Conservation (phyloP, 169 alveolate genomes). For the Condylostoma magnum region DNA sequence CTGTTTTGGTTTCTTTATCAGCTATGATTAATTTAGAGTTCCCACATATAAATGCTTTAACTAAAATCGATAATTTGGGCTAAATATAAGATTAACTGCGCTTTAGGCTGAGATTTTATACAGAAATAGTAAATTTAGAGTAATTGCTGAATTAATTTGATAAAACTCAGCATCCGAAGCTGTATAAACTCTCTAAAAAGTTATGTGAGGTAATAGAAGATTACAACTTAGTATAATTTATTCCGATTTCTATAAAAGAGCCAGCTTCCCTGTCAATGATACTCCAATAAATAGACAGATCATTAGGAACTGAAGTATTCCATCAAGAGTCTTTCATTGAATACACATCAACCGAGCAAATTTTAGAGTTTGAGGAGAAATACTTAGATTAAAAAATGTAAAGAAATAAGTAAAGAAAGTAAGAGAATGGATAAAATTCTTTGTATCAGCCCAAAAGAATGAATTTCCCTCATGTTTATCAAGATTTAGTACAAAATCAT, state of each 20-base stretch:
- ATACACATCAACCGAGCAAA: background rate
- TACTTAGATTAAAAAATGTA: too few species aligned
- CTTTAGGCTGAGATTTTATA: constrained; percentile 6
- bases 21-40: constrained; percentile 95
- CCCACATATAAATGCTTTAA: constrained; percentile 93
- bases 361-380: constrained; percentile 6
- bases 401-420: too few species aligned
- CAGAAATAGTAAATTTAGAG: background rate
- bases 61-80: constrained; percentile 93
- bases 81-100: constrained; percentile 15
- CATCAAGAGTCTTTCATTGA: background rate
- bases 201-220: constrained; percentile 22
- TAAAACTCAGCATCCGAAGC: background rate
- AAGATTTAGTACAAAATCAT: too few species aligned
- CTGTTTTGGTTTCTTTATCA: constrained; percentile 91
- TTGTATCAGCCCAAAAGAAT: too few species aligned
- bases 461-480: too few species aligned
- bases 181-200: constrained; percentile 2
- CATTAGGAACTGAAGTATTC: background rate
- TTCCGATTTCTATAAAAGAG: background rate
- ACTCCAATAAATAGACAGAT: background rate
- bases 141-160: background rate
- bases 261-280: background rate
- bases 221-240: background rate
- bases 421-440: too few species aligned